These are phyloP conservation scores for Fusarium guadeloupense DNA, from an alignment of 2,329 filamentous ascomycete species.

Conservation along the genomic window DNA sequence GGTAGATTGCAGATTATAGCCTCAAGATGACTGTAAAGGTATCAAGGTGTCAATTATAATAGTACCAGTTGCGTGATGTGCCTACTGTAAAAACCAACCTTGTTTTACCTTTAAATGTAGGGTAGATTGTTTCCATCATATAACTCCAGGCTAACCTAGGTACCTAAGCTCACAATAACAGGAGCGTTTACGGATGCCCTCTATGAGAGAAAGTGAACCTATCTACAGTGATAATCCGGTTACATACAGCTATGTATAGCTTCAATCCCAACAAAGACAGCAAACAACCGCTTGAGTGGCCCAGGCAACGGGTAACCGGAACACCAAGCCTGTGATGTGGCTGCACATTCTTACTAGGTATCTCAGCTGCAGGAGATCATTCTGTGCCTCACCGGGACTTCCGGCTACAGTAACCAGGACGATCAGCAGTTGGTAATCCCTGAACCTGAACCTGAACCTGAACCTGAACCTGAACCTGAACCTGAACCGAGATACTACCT, in stretches of 20 bases:
- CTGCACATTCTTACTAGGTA: constrained; percentile 25
- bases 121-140: constrained; percentile 6
- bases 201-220: no score
- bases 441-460: no score
- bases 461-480: no score
- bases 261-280: no score
- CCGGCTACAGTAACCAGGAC: constrained; percentile 16
- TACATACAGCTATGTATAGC: no score
- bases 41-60: neutral
- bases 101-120: neutral
- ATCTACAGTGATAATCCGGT: no score
- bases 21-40: neutral
- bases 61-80: neutral
- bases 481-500: no score
- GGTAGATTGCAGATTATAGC: constrained; percentile 15
- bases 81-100: neutral
- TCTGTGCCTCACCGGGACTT: constrained; percentile 30
- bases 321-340: constrained; percentile 9
- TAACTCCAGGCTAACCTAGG: no score
- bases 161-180: no score
- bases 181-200: no score
- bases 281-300: neutral
- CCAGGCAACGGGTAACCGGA: constrained; percentile 19
- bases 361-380: constrained; percentile 36
- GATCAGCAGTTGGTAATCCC: constrained; percentile 34